Evolutionary conservation across 2,329 filamentous ascomycete species (phyloP), one percentile per base, ranked within the genome.

Genomic region (Penicillium sp.): DNA sequence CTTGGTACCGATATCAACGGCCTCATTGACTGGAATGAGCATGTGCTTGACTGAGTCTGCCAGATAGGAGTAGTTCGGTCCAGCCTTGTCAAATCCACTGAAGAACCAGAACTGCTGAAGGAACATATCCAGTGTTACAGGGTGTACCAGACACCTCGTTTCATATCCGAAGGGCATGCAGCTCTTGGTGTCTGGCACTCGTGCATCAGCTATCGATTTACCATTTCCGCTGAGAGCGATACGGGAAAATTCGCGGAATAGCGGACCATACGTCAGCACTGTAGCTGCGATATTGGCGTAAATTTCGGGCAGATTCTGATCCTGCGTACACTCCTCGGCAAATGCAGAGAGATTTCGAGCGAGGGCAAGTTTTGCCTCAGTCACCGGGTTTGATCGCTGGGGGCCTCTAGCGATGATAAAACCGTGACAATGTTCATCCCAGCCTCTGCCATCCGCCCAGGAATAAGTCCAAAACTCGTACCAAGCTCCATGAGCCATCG

Each of bases 401-500:
- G 53, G 48, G 59, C 68, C 63, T n/a, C 67, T 52, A 1, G 67
- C 65, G 60, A 67, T 69, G 10, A 69, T 53, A 6, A 64, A 66
- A 1, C 67, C 67, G 37, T 59, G 63, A 28, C 66, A 68, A 52
- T 69, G 67, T n/a, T 68, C 65, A 26, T 69, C 67, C 67, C 67
- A 69, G 6, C 61, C 60, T 14, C 66, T 57, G 1, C 65, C 65
- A 30, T 69, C 66, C 0, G 65, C 60, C 67, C 67, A 69, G 14
- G 67, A 69, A 42, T 66, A 69, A 16, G 68, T 62, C 30, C 68
- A 67, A 46, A 69, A 69, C 63, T 69, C 67, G 49, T 69, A 65
- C 67, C 67, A 69, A 52, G 52, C 52, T 30, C 52, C 52, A 30
- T 54, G 52, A 13, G 38, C 40, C 52, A 54, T 54, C 3, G 52